A percentile compares a stretch with the other conserved stretches of the same genome.
These are phyloP conservation scores for Mycena alexandri DNA, from an alignment of 768 basidiomycete genomes.

Conservation along the genomic window DNA sequence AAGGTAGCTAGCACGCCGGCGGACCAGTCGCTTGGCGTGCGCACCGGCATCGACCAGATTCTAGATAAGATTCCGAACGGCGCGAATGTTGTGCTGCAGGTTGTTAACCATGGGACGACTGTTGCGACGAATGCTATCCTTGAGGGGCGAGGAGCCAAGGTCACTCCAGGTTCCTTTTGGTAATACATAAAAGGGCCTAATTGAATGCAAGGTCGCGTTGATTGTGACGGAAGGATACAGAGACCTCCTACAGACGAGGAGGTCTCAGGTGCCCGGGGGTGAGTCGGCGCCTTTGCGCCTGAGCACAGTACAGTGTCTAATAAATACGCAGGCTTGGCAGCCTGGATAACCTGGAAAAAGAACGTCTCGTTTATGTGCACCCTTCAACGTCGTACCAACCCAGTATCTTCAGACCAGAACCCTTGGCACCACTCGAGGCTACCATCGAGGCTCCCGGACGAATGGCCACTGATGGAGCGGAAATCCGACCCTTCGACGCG, in stretches of 20 bases:
- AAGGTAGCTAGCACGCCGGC: slow-evolving; percentile 34
- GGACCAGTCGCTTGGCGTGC: slow-evolving; percentile 36
- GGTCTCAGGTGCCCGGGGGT: slow-evolving; percentile 36
- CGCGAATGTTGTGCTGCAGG: slow-evolving; percentile 25
- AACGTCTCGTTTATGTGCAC: no score
- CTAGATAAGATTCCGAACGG: slow-evolving; percentile 27
- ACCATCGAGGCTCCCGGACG: slow-evolving; percentile 40
- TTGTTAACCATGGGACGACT: slow-evolving; percentile 38
- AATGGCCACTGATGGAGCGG: slow-evolving; percentile 32
- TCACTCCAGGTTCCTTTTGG: background rate
- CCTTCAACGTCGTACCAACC: no score
- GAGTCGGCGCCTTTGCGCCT: no score
- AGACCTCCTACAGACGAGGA: slow-evolving; percentile 34
- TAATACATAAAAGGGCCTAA: background rate
- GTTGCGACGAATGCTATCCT: slow-evolving; percentile 40
- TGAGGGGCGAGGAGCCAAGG: slow-evolving; percentile 37
- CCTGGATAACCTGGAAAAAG: slow-evolving; percentile 35
- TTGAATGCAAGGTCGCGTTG: slow-evolving; percentile 21
- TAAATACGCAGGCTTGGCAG: slow-evolving; percentile 14
- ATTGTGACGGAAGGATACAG: slow-evolving; percentile 41
- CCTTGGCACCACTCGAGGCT: slow-evolving; percentile 34
- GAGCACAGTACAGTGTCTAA: no score
- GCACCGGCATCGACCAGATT: slow-evolving; percentile 32
- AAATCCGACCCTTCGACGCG: slow-evolving; percentile 34
- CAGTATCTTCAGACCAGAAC: slow-evolving; percentile 26